Base-by-base conservation (phyloP, 495 filamentous ascomycete genomes). In the Penicillium angulare region DNA sequence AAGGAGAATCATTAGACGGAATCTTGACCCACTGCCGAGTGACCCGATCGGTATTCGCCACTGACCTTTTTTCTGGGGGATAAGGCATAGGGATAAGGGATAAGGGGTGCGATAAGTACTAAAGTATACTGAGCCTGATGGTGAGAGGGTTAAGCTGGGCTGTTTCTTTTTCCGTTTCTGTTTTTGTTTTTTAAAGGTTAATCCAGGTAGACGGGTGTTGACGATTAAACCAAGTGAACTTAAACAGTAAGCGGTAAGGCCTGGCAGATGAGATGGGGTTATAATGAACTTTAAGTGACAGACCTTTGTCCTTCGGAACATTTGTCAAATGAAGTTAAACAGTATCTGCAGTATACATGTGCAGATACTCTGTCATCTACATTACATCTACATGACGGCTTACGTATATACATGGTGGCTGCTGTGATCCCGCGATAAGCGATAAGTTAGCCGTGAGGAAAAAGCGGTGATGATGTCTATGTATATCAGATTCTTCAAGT, bases 381-480 rank as follows among this genome's bases (percentile, higher is more conserved):
- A n/a, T n/a, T n/a, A n/a, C n/a, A n/a, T n/a, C n/a, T n/a, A n/a
- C n/a, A n/a, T n/a, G n/a, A n/a, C n/a, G n/a, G n/a, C n/a, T n/a
- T n/a, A n/a, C n/a, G 27, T 31, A 31, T 31, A 31, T 2, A 31
- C 2, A n/a, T n/a, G n/a, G n/a, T n/a, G n/a, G n/a, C n/a, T n/a
- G n/a, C 24, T 26, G 32, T 34, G 23, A 29, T 42, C 33, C 50
- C 52, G 53, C 53, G 57, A 60, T 60, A 60, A 56, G 49, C 57
- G 53, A 60, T 60, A 60, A 60, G 53, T 29, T 22, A 56, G 57
- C 49, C 52, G 57, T 56, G 57, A 60, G 45, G 16, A 49, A 58
- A 40, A 23, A 34, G 27, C 47, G 53, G 53, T 55, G 38, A 21
- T 41, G 38, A 41, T 22, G 10, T 3, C 18, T 41, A 1, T 7